A percentile compares a stretch with the other conserved stretches of the same genome.
These are phyloP conservation scores for Moricandia moricandioides DNA, from an alignment of 345 rosid genomes.

Conservation along the genomic window DNA sequence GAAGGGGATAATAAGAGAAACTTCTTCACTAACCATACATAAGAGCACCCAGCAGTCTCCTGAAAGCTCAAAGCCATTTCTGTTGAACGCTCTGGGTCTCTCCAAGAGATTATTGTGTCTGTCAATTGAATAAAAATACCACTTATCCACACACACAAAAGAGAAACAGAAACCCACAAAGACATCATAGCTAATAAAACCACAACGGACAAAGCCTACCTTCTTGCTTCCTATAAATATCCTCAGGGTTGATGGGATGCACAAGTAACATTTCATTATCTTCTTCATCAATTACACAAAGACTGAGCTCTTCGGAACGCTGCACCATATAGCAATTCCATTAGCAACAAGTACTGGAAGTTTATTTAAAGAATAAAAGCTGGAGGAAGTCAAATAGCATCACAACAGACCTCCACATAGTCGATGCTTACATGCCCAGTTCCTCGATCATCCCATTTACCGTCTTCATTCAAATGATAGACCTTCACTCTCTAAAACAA, in stretches of 20 bases:
- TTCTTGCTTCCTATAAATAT: constrained; percentile 97
- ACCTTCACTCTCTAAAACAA: constrained; percentile 84
- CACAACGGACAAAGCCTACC: constrained; percentile 45
- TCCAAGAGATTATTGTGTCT: constrained; percentile 98
- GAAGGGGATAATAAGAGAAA: background rate
- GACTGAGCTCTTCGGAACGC: constrained; percentile 85
- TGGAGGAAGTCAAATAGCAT: constrained; percentile 25
- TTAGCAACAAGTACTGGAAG: constrained; percentile 8
- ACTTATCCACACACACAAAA: constrained; percentile 1
- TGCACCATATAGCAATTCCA: constrained; percentile 39
- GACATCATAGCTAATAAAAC: background rate
- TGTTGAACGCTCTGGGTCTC: constrained; percentile 82
- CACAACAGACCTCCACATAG: constrained; percentile 71
- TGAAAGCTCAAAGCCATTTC: constrained; percentile 98
- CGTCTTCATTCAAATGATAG: constrained; percentile 83
- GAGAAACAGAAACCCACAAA: background rate
- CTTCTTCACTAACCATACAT: constrained; percentile 52
- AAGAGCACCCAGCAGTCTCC: constrained; percentile 90
- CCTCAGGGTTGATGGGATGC: constrained; percentile 86
- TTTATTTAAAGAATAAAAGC: background rate
- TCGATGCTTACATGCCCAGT: constrained; percentile 94
- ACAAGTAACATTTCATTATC: constrained; percentile 83
- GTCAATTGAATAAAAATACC: constrained; percentile 29
- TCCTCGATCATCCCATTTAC: constrained; percentile 99
- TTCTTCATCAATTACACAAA: constrained; percentile 89